Evolutionary conservation across 352 stramenopile species (phyloP).

Genomic region (Pythium phragmitis): DNA sequence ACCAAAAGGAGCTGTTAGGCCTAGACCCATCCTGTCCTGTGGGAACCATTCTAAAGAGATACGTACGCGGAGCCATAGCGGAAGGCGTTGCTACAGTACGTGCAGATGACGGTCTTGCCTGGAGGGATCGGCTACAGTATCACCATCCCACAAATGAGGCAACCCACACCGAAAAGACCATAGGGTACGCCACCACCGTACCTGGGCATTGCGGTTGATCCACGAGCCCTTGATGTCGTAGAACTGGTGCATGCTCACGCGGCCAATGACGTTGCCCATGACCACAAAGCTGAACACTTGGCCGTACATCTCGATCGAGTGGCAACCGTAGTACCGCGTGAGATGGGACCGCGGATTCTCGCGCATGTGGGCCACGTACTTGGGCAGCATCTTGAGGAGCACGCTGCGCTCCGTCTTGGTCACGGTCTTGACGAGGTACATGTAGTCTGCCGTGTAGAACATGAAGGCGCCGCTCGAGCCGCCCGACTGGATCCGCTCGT

Average conservation of each 20-base stretch:
- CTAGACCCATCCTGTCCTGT: background rate
- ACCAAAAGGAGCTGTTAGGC: conserved; percentile 1
- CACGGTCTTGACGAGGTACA: conserved; percentile 88
- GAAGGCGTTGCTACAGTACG: conserved; percentile 82
- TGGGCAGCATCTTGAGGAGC: conserved; percentile 79
- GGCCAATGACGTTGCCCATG: conserved; percentile 88
- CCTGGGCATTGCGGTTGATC: conserved; percentile 82
- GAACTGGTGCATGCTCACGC: conserved; percentile 84
- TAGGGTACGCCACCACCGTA: conserved; percentile 9
- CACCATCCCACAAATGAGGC: background rate
- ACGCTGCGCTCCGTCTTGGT: conserved; percentile 75
- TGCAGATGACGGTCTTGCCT: conserved; percentile 83
- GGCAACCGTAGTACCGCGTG: conserved; percentile 88
- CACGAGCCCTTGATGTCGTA: conserved; percentile 92
- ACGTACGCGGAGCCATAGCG: conserved; percentile 64
- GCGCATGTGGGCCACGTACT: conserved; percentile 84
- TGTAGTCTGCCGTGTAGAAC: conserved; percentile 89
- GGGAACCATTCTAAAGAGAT: background rate
- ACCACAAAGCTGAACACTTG: conserved; percentile 89
- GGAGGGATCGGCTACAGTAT: conserved; percentile 54
- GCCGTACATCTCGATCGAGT: conserved; percentile 90
- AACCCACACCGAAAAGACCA: too few species aligned
- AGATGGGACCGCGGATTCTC: conserved; percentile 75
- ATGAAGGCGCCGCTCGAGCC: conserved; percentile 90
- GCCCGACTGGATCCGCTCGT: conserved; percentile 80